Evolutionary conservation across 331 rosid species (phyloP).

Genomic region (Malus hybrid): DNA sequence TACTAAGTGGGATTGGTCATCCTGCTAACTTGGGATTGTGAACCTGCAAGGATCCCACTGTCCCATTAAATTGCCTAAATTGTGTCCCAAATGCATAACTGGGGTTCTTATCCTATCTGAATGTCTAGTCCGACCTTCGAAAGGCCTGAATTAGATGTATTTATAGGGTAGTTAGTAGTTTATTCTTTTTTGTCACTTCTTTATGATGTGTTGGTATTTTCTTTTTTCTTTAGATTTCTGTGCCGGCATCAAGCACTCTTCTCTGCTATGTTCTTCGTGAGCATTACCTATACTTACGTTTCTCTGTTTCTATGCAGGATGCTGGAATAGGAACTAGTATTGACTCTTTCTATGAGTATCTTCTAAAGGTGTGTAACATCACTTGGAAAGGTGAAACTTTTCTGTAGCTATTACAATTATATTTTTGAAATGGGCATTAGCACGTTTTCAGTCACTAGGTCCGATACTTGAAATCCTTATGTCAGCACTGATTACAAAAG

Average conservation of each 20-base stretch:
- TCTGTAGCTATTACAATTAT: not conserved
- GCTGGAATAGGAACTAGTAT: constrained; percentile 99
- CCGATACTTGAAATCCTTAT: not conserved
- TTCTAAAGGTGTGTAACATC: constrained; percentile 69
- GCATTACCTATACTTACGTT: not conserved
- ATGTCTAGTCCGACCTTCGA: not conserved
- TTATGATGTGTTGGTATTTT: not conserved
- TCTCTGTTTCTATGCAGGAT: constrained; percentile 58
- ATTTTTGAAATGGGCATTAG: not conserved
- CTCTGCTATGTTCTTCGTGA: not conserved
- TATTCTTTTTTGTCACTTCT: not conserved
- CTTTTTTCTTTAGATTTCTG: not conserved
- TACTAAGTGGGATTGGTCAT: not conserved
- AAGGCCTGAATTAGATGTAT: not conserved
- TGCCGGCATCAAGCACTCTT: not conserved
- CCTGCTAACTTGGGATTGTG: not conserved
- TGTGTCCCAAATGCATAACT: not conserved
- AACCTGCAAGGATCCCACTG: not conserved
- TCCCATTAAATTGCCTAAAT: not conserved
- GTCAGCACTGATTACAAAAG: not conserved
- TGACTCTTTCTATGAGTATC: constrained; percentile 94
- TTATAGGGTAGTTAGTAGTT: not conserved
- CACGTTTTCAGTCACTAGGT: not conserved
- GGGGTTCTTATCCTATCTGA: not conserved
- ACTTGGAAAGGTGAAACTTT: constrained; percentile 18